These are phyloP conservation scores for Chionographis japonica DNA, from an alignment of 106 monocot genomes.

Conservation along the genomic window DNA sequence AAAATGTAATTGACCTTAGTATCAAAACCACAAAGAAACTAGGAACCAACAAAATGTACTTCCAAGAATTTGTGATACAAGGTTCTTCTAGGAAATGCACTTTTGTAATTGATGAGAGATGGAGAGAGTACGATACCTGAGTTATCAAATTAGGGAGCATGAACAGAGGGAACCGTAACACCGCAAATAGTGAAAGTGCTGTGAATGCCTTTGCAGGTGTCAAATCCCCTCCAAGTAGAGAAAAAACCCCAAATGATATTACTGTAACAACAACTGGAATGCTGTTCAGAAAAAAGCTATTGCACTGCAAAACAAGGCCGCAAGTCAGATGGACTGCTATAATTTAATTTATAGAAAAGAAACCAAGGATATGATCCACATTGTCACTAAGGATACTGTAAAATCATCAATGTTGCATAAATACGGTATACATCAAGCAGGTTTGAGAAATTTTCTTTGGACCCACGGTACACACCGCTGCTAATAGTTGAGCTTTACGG, in stretches of 20 bases:
- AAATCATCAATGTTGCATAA: not conserved
- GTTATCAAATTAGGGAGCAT: constrained; percentile 96
- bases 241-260: constrained; percentile 81
- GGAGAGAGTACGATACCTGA: constrained; percentile 44
- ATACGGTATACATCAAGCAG: not conserved
- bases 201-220: constrained; percentile 99
- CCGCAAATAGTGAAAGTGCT: constrained; percentile 89
- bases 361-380: not conserved
- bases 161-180: constrained; percentile 88
- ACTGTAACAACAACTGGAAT: constrained; percentile 90
- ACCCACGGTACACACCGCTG: constrained; percentile 77
- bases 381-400: not conserved
- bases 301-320: constrained; percentile 54
- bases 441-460: not conserved
- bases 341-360: not conserved
- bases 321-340: not conserved
- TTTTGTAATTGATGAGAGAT: not conserved
- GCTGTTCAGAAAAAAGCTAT: constrained; percentile 86
- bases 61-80: not conserved
- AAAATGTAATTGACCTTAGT: too few relatives aligned
- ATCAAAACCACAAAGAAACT: too few relatives aligned
- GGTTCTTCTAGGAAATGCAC: not conserved
- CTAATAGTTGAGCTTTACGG: constrained; percentile 68
- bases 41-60: not conserved
- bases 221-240: constrained; percentile 86